Conservation (phyloP, 345 rosid species). For the Acer campestre region DNA sequence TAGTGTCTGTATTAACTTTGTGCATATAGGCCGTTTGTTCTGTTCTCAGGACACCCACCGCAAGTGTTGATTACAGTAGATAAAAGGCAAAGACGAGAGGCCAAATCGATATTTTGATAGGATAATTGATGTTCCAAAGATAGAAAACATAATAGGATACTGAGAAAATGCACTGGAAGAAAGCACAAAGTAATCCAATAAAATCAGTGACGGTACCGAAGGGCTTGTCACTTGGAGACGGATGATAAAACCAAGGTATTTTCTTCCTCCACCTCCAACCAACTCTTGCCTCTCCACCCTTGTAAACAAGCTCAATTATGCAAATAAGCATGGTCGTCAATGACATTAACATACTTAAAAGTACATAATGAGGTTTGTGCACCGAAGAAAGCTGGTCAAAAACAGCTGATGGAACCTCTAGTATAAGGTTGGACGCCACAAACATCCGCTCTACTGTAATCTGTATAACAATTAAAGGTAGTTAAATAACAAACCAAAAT, state of each 20-base stretch:
- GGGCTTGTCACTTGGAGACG: not conserved
- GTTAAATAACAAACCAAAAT: no score
- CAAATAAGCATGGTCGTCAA: conserved; percentile 2
- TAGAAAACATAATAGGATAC: not conserved
- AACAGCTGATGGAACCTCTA: conserved; percentile 15
- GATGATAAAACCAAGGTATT: not conserved
- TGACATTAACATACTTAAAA: conserved; percentile 17
- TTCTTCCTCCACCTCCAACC: not conserved
- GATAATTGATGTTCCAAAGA: not conserved
- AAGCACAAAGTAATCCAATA: not conserved
- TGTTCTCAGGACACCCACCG: conserved; percentile 73
- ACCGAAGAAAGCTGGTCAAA: conserved; percentile 13
- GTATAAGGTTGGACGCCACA: not conserved
- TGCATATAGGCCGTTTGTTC: conserved; percentile 70
- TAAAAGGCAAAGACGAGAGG: not conserved
- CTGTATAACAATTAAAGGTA: not conserved
- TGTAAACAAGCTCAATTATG: conserved; percentile 11
- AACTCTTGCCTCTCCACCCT: not conserved
- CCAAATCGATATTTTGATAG: not conserved
- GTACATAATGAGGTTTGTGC: not conserved
- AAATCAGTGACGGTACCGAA: not conserved
- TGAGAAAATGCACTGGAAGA: not conserved
- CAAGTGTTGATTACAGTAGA: conserved; percentile 50
- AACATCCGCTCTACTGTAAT: not conserved
- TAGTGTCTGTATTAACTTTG: conserved; percentile 17